These are phyloP conservation scores for Pythium oligandrum DNA, from an alignment of 352 stramenopile genomes.

Conservation along the genomic window DNA sequence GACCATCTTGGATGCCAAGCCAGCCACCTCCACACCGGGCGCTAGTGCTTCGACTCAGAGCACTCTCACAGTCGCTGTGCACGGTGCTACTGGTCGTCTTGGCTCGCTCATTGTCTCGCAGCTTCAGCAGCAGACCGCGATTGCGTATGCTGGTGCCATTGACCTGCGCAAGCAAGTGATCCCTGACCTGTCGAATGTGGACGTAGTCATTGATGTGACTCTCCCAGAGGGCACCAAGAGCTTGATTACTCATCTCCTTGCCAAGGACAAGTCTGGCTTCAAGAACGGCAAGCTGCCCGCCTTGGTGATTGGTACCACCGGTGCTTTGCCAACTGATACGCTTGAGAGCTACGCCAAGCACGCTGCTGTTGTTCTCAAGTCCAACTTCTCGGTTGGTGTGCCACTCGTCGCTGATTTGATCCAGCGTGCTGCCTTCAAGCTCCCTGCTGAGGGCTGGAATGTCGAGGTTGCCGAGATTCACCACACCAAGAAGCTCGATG, in stretches of 20 bases:
- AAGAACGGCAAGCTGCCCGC: conserved; percentile 66
- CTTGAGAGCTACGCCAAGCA: conserved; percentile 61
- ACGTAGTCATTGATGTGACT: conserved; percentile 80
- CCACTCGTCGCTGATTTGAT: conserved; percentile 72
- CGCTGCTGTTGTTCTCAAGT: conserved; percentile 60
- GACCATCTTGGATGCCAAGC: conserved; percentile 20
- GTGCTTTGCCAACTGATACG: conserved; percentile 41
- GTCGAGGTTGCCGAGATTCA: conserved; percentile 79
- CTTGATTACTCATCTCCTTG: conserved; percentile 48
- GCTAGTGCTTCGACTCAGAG: conserved; percentile 4
- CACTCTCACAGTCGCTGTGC: conserved; percentile 54
- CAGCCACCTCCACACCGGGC: conserved; percentile 13
- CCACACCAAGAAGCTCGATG: conserved; percentile 86
- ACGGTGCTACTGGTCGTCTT: conserved; percentile 63
- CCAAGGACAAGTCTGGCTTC: conserved; percentile 45
- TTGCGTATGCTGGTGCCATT: conserved; percentile 49
- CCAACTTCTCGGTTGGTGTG: conserved; percentile 84
- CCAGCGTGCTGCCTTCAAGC: conserved; percentile 67
- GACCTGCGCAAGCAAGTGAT: conserved; percentile 45
- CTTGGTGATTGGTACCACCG: conserved; percentile 77
- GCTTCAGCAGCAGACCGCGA: conserved; percentile 41
- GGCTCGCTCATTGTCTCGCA: conserved; percentile 68
- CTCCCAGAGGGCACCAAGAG: conserved; percentile 65
- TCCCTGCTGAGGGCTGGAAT: conserved; percentile 71
- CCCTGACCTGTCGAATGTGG: conserved; percentile 35